These are phyloP conservation scores for Candida mattraensis DNA, from an alignment of 805 yeast species.

Conservation along the genomic window DNA sequence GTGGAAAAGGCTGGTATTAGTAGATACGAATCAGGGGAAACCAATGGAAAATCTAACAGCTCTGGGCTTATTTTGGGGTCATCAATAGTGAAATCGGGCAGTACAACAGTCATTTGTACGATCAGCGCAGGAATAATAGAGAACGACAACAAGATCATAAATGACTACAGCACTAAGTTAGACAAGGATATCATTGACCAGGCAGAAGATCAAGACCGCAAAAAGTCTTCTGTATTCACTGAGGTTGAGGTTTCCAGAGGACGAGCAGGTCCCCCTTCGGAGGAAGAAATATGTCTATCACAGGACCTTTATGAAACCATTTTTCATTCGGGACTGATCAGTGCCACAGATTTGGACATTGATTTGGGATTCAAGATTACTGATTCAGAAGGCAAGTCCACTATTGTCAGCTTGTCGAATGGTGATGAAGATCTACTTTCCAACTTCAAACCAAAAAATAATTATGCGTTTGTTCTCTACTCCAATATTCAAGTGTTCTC, in stretches of 20 bases:
- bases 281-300: constrained; percentile 76
- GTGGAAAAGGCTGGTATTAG: constrained; percentile 40
- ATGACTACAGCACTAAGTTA: constrained; percentile 41
- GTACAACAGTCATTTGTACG: constrained; percentile 71
- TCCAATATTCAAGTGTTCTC: constrained; percentile 78
- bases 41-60: constrained; percentile 16
- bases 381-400: constrained; percentile 48
- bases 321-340: constrained; percentile 54
- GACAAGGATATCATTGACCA: constrained; percentile 36
- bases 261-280: constrained; percentile 75
- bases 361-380: constrained; percentile 50
- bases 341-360: constrained; percentile 53
- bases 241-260: constrained; percentile 78
- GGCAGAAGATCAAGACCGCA: constrained; percentile 16
- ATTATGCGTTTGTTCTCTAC: constrained; percentile 59
- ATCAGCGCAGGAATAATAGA: constrained; percentile 69
- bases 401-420: too few relatives aligned
- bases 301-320: constrained; percentile 64
- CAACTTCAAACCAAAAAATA: constrained; percentile 37
- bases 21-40: constrained; percentile 26
- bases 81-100: constrained; percentile 65
- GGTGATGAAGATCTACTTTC: constrained; percentile 27
- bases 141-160: constrained; percentile 43
- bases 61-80: constrained; percentile 55
- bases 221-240: constrained; percentile 56